Conservation (phyloP, 768 basidiomycete genomes). For the Xerocomellus dryophilus region DNA sequence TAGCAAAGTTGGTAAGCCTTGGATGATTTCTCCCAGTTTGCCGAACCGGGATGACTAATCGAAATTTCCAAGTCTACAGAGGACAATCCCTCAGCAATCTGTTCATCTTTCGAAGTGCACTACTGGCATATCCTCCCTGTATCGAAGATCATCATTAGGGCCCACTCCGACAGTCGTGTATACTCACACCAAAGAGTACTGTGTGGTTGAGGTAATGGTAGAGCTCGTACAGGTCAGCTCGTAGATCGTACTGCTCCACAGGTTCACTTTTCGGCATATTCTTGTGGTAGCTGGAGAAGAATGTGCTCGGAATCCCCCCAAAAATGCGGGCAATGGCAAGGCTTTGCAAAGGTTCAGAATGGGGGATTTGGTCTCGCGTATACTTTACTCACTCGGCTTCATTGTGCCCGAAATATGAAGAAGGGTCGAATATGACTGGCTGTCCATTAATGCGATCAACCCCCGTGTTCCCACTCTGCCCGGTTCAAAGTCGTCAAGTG, state of each 20-base stretch:
- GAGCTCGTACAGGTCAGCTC: conserved; percentile 69
- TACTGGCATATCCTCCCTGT: conserved; percentile 50
- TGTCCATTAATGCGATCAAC: conserved; percentile 49
- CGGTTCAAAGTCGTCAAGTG: conserved; percentile 2
- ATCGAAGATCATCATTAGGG: not conserved
- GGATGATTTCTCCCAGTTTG: no score
- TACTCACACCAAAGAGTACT: conserved; percentile 69
- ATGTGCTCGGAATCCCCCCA: conserved; percentile 64
- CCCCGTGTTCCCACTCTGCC: conserved; percentile 72
- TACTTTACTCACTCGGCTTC: conserved; percentile 68
- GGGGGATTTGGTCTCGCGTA: not conserved
- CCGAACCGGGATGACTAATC: no score
- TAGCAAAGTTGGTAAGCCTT: no score
- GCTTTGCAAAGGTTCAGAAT: conserved; percentile 35
- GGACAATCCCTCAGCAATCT: conserved; percentile 38
- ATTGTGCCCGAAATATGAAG: conserved; percentile 76
- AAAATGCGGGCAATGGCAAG: conserved; percentile 79
- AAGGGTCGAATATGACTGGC: conserved; percentile 75
- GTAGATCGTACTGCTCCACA: conserved; percentile 57
- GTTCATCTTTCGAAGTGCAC: conserved; percentile 49
- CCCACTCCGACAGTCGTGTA: not conserved
- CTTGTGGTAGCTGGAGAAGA: conserved; percentile 65
- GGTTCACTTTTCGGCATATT: conserved; percentile 64
- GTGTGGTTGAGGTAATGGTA: conserved; percentile 86
- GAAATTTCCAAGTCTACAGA: conserved; percentile 4